A percentile compares a stretch with the other conserved stretches of the same genome.
phyloP scores from a whole-genome alignment of 148 eudicot species.

The Beta vulgaris region DNA sequence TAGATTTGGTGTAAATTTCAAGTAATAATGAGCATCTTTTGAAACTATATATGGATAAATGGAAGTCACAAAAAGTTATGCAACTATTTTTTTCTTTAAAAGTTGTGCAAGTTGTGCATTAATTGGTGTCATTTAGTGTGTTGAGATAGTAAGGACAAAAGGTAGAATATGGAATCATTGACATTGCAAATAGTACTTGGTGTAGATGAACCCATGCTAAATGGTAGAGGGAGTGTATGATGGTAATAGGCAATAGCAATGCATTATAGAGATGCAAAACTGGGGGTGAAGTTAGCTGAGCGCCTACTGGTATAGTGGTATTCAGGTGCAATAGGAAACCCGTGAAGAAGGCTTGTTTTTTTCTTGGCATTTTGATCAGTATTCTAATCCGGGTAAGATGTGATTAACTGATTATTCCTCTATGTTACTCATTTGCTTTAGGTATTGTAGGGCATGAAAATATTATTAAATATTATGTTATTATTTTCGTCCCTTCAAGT shows the following conservation, averaged over 20 bases:
- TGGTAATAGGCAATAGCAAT: too few species aligned
- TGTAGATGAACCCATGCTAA: slow-evolving; percentile 5
- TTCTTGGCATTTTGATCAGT: too few species aligned
- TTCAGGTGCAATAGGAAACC: not conserved
- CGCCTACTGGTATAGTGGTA: too few species aligned
- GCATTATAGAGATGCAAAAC: not conserved
- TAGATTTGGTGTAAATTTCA: not conserved
- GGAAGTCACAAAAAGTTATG: not conserved
- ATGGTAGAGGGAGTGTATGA: not conserved
- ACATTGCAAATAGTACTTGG: not conserved
- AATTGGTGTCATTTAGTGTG: not conserved
- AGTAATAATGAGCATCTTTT: not conserved
- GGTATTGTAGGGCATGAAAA: too few species aligned
- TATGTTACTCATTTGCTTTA: too few species aligned
- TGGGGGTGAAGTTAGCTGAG: not conserved
- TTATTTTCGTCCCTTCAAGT: too few species aligned
- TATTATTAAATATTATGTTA: too few species aligned
- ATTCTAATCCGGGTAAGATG: too few species aligned
- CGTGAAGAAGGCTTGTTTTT: slow-evolving; percentile 6
- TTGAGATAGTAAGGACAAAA: not conserved
- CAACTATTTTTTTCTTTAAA: too few species aligned
- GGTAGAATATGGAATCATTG: not conserved
- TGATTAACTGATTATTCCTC: too few species aligned
- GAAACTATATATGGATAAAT: not conserved
- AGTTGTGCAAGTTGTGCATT: not conserved